These are phyloP conservation scores for Dionaea muscipula DNA, from an alignment of 179 eudicot species.

Conservation along the genomic window DNA sequence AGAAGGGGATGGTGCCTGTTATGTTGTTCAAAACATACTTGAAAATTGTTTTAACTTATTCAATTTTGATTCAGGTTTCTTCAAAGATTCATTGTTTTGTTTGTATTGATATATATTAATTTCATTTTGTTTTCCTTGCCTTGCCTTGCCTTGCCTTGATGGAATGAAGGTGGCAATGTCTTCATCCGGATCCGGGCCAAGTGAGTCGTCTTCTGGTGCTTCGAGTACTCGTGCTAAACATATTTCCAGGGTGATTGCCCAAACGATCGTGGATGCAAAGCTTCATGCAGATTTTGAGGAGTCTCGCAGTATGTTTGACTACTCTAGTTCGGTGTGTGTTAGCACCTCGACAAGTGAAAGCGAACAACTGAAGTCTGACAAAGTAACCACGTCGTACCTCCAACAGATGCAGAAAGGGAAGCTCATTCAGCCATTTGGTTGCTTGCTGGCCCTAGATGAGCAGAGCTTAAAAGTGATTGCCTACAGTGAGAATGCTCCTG, in stretches of 20 bases:
- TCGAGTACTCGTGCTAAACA: conserved; percentile 44
- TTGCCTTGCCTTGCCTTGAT: neutral
- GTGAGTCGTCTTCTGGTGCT: conserved; percentile 53
- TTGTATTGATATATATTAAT: neutral
- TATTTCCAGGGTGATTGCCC: conserved; percentile 66
- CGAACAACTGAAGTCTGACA: conserved; percentile 42
- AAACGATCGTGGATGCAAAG: conserved; percentile 76
- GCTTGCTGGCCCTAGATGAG: conserved; percentile 80
- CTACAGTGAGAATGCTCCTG: conserved; percentile 87
- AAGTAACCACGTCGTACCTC: conserved; percentile 73
- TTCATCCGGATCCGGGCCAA: conserved; percentile 45
- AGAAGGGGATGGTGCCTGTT: no score
- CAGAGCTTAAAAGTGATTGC: conserved; percentile 69
- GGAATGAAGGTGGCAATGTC: conserved; percentile 26
- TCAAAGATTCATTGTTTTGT: neutral
- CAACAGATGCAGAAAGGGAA: conserved; percentile 85
- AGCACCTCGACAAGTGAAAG: conserved; percentile 19
- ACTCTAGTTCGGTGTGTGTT: conserved; percentile 60
- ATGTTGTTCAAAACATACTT: no score
- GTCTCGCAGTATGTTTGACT: conserved; percentile 61
- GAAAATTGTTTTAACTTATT: no score
- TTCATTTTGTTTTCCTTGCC: neutral
- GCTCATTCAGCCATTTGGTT: conserved; percentile 80
- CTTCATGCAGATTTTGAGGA: conserved; percentile 82
- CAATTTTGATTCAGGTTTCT: no score